Base-by-base conservation (phyloP, 331 rosid genomes). In the Pyrus hybrid region DNA sequence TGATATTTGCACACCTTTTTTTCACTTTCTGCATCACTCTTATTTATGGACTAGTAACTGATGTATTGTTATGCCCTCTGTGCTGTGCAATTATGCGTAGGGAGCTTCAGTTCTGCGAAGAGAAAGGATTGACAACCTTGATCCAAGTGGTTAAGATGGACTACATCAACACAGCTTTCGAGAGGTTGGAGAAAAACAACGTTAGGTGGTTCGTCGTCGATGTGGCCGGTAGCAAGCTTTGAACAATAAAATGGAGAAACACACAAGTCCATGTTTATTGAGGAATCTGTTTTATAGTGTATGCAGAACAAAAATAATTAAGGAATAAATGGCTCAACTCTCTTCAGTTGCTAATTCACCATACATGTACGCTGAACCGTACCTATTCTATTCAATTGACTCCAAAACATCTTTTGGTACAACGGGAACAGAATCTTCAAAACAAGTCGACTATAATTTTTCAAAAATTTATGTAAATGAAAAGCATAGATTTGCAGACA, bases 51-150 rank as follows among this genome's bases (percentile, higher is more conserved):
- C 53, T 14, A 47, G 53, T 2, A 47, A 14, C 53, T 5, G 53
- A 47, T 5, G 0, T 2, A 2, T 5, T 5, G 53, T 47, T 47
- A 47, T 5, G 1, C 20, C 5, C 14, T 47, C 53, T 5, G 6
- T 47, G 53, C 53, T 5, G 53, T 14, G 53, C 53, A 47, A 47
- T 14, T 47, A 47, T 16, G 53, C 5, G 5, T 67, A 92, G 93
- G 93, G 77, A 90, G 97, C 83, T 93, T 13, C 85, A 80, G 78
- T 90, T 90, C 72, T 93, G 96, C 93, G 86, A 86, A 79, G 94
- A 88, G 86, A 88, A 82, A 73, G 83, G 79, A 7, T 69, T 90
- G 63, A 77, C 33, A 41, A 90, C 94, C 0, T 83, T 80, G 86
- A 90, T 88, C 81, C 90, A 90, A 80, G 66, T 84, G 0, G 84